Evolutionary conservation across 805 yeast genomes (phyloP).

Genomic region (Cyberlindnera mycetangii): DNA sequence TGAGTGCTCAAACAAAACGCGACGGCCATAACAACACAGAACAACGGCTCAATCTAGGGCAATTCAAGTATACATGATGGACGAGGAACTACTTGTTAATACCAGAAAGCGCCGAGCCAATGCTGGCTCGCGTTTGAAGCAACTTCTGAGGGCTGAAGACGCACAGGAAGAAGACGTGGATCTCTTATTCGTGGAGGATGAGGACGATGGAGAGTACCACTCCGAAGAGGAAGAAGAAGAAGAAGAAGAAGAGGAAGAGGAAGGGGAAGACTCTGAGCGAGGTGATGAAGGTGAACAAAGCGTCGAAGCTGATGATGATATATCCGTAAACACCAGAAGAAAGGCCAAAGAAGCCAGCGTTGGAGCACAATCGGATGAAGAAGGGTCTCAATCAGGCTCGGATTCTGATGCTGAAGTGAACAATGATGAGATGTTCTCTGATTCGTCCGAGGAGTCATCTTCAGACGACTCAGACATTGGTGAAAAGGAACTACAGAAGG

Average conservation of each 20-base stretch:
- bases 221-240: conserved; percentile 31
- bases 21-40: background rate
- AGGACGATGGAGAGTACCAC: conserved; percentile 48
- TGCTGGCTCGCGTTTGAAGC: conserved; percentile 84
- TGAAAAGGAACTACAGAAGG: conserved; percentile 55
- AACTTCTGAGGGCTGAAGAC: conserved; percentile 68
- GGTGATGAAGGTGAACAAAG: conserved; percentile 26
- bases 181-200: conserved; percentile 64
- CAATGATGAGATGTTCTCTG: conserved; percentile 44
- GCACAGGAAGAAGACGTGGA: conserved; percentile 68
- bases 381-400: conserved; percentile 34
- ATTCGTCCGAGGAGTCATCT: conserved; percentile 50
- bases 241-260: conserved; percentile 29
- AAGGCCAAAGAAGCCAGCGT: conserved; percentile 21
- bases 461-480: conserved; percentile 62
- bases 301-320: conserved; percentile 11
- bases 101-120: conserved; percentile 78
- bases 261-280: conserved; percentile 28
- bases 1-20: background rate
- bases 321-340: background rate
- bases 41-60: too few relatives aligned
- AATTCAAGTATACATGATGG: too few relatives aligned
- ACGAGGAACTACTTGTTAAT: conserved; percentile 55
- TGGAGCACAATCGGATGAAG: conserved; percentile 5
- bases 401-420: conserved; percentile 30